Evolutionary conservation across 805 yeast genomes (phyloP), one percentile per base, ranked within the genome.

Genomic region (Lipomyces yamanashiensis): DNA sequence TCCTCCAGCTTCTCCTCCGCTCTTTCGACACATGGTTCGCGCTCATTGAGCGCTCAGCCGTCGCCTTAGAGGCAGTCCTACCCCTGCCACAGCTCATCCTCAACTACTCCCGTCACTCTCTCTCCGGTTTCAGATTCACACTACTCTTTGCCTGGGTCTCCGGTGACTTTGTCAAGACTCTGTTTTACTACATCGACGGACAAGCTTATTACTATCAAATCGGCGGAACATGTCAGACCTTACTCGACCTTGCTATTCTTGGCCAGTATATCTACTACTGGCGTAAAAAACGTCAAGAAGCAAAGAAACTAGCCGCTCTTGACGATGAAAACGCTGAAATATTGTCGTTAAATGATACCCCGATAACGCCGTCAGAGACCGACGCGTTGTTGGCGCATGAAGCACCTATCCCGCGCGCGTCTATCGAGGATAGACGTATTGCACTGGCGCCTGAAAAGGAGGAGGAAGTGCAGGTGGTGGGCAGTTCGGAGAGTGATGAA

Each of bases 71-170:
- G 61, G 76, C 78, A 0, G 56, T 73, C 4, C 62, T 75, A 36
- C 78, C 78, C 23, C 63, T 76, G 17, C 78, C 79, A 2, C 78
- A 97, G 88, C 74, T 85, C 88, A 34, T 80, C 85, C 51, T 69
- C 91, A 97, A 19, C 78, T 90, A 65, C 93, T 95, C 15, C 91
- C 90, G 77, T 85, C 85, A 85, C 70, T 84, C 90, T 0, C 85
- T 89, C 7, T 87, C 87, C 67, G 93, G 95, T 64, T 92, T 92
- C 77, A 87, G 91, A 71, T 79, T 86, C 56, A 84, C 93, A 34
- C 77, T 92, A 40, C 74, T 92, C 43, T 76, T 91, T 19, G 87
- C 92, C 71, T 92, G 98, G 98, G 78, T 92, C 4, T 87, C 93
- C 64, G 97, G 97, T 62, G 98, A 92, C 76, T 78, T 87, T 47